Evolutionary conservation across 1,139 yeast species (phyloP), one percentile per base, ranked within the genome.

Genomic region (Saccharomyces hybrid): DNA sequence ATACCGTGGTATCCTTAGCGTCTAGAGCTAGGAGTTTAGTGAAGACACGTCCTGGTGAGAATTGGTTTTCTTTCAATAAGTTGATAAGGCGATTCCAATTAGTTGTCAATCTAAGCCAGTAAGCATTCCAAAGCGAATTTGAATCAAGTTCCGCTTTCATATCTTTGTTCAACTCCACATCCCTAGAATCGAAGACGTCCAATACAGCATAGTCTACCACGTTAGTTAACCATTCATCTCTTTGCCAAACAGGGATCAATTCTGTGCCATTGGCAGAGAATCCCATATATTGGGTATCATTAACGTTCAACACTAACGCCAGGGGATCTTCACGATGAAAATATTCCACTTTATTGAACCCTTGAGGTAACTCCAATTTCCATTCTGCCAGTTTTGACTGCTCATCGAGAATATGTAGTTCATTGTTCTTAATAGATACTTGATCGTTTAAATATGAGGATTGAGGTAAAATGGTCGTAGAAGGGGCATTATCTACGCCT

Each of bases 191-290:
- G 8, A 69, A 61, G 3, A 72, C 62, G 50, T 77, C 78, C 16
- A 79, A 61, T 46, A 79, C 67, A 2, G 73, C 65, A 34, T 73
- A 72, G 14, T 75, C 75, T 4, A 66, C 65, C 3, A 76, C 68
- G 28, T 72, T 63, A 5, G 77, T 69, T 8, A 78, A 57, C 0
- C 81, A 75, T 60, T 77, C 81, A 59, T 81, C 83, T 52, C 76
- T 73, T 2, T 59, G 48, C 85, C 85, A 81, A 8, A 53, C 51
- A 5, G 38, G 48, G 1, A 57, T n/a, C 1, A 66, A 20, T 6
- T 58, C 58, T 11, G 48, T 48, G 2, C 70, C 71, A 54, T 73
- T 65, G 6, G 42, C 46, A n/a, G 60, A 53, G 13, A 16, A 38
- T 7, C 44, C 44, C 20, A 38, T 16, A 38, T 38, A 38, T 8